Evolutionary conservation across 2,329 filamentous ascomycete genomes (phyloP), one percentile per base, ranked within the genome.

Genomic region (Coniochaeta sp.): DNA sequence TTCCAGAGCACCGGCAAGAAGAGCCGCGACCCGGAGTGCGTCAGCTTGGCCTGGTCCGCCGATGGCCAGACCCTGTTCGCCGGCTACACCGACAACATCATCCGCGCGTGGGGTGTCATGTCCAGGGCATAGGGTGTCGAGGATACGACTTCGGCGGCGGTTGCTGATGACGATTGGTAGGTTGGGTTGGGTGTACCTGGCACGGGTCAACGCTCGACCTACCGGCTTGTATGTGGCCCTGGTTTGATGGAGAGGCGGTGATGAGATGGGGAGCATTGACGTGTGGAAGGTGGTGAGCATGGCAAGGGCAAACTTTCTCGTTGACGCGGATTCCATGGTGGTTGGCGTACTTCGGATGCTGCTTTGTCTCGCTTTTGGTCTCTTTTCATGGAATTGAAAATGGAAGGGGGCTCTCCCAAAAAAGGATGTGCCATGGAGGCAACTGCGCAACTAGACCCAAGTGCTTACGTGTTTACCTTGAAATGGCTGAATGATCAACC

Each of bases 31-130:
- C 95, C 95, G 72, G 93, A 98, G 89, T 98, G 93, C 80, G 89
- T 99, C 74, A 91, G 87, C 77, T 86, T 99, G 81, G 93, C 93
- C 77, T 99, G 95, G 95, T 91, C 87, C 77, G 93, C 93, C 76
- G 95, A 99, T 75, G 95, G 95, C 78, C 93, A 98, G 88, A 98
- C 95, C 76, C 85, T 99, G 79, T 99, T 99, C 81, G 93, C 95
- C 78, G 95, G 95, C 81, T 99, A 99, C 88, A 99, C 95, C 73
- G 95, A 99, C 84, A 98, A 97, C 88, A 89, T 96, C 83, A 96
- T 96, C 83, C 90, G 93, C 74, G 92, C 91, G 72, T 96, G 92
- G 92, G 92, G 92, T 82, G 92, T 96, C 76, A 96, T 96, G 91
- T 95, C 91, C 79, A 87, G 91, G 80, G 90, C 89, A 81, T 93